Base-by-base conservation (phyloP, 495 filamentous ascomycete species). In the Talaromyces liani region DNA sequence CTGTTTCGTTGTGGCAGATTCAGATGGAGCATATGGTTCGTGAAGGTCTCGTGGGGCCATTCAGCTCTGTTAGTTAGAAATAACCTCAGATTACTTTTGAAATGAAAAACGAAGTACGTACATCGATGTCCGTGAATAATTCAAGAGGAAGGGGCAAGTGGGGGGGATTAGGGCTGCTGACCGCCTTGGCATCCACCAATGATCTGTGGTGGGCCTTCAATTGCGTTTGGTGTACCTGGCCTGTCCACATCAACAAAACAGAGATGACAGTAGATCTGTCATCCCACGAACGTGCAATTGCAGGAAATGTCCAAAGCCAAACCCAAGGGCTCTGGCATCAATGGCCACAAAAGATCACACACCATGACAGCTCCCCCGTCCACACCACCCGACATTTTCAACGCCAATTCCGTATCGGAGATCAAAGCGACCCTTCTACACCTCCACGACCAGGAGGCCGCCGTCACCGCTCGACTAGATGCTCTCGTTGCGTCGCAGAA, bases 401-500 rank as follows among this genome's bases (percentile, higher is more conserved):
- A 84, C 74, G 89, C 89, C 69, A 85, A 82, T 62, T 88, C 88
- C 67, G 76, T 92, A 63, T 80, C 87, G 66, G 91, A 96, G 65
- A 88, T 98, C 71, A 87, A 86, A 65, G 82, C 87, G 62, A 84
- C 88, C 27, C 82, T 98, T 62, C 80, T 85, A 53, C 79, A 84
- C 68, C 85, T 98, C 31, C 86, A 88, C 67, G 78, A 81, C 34
- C 91, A 89, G 66, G 93, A 98, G 76, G 79, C 86, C 51, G 71
- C 83, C 47, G 82, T 97, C 45, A 92, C 90, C 2, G 76, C 79
- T 55, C 87, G 87, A 24, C 86, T 98, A n/a, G 81, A 90, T 70
- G 77, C 82, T 29, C 83, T 96, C 45, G 75, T 96, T 25, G 81
- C 86, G 61, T 89, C 89, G 0, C 92, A 97, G 70, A 86, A 89